phyloP scores from a whole-genome alignment of 257 asterid species.

The Rehmannia glutinosa region DNA sequence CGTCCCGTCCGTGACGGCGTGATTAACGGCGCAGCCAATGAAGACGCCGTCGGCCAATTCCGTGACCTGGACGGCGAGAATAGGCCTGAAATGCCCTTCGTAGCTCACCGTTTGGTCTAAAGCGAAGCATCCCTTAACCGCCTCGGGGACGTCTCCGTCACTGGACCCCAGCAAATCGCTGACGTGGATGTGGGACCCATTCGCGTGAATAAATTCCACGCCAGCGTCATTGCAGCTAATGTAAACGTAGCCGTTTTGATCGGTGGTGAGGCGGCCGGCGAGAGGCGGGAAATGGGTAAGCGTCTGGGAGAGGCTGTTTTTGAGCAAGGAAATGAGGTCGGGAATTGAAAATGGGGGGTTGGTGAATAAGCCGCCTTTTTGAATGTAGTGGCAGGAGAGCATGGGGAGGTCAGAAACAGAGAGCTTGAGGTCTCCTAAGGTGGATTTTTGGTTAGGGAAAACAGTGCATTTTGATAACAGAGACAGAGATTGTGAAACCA shows the following conservation, averaged over 20 bases:
- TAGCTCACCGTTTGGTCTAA: slow-evolving; percentile 26
- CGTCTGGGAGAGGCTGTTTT: slow-evolving; percentile 22
- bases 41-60: slow-evolving; percentile 45
- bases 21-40: slow-evolving; percentile 49
- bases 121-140: slow-evolving; percentile 26
- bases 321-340: slow-evolving; percentile 18
- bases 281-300: slow-evolving; percentile 41
- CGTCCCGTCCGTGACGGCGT: slow-evolving; percentile 44
- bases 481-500: slow-evolving; percentile 16
- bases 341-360: slow-evolving; percentile 19
- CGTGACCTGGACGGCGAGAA: slow-evolving; percentile 35
- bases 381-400: slow-evolving; percentile 49
- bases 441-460: slow-evolving; percentile 19
- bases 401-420: slow-evolving; percentile 43
- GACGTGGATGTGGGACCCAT: slow-evolving; percentile 19
- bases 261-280: slow-evolving; percentile 45
- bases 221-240: slow-evolving; percentile 31
- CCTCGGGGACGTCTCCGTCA: slow-evolving; percentile 24
- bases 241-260: slow-evolving; percentile 14
- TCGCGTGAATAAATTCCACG: slow-evolving; percentile 32
- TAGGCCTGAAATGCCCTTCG: slow-evolving; percentile 26
- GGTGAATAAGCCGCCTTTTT: slow-evolving; percentile 27
- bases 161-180: slow-evolving; percentile 4
- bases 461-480: slow-evolving; percentile 21
- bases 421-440: slow-evolving; percentile 23